Evolutionary conservation across 139 green algal species (phyloP), one percentile per base, ranked within the genome.

Genomic region (Chlorella sp.): DNA sequence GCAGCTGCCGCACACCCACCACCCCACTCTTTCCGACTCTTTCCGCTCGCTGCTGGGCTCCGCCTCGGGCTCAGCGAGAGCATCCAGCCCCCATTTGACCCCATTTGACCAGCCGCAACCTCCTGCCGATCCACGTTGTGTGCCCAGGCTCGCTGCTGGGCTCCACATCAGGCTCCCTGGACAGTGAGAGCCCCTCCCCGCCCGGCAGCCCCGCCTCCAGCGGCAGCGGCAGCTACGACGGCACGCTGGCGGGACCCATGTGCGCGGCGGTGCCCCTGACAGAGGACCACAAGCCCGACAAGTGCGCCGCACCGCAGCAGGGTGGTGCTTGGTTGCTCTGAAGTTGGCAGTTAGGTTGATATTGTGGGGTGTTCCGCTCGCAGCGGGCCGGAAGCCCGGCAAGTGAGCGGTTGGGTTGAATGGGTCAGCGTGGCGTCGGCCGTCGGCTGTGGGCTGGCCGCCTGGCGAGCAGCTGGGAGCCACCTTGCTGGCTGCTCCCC

Each of bases 251-350:
- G 51, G 51, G 51, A 26, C 72, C 72, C 11, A 28, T 77, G 72
- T 82, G 51, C 51, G 75, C 51, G 34, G 43, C 80, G 11, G 41
- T 88, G 40, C 81, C 86, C 28, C 60, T 94, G 26, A 93, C 89
- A 7, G 28, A 84, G 13, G 91, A 94, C 88, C 91, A 94, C 82
- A 94, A 95, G 85, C 91, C 91, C 1, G 90, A 90, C 36, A 56
- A 64, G 73, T 79, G 73, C n/a, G n/a, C n/a, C n/a, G n/a, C n/a
- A n/a, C n/a, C n/a, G n/a, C n/a, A n/a, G n/a, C n/a, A n/a, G n/a
- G n/a, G 69, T 20, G 69, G 34, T 5, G 4, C 34, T 72, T 68
- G 20, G 20, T 22, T 32, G 60, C 60, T 68, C n/a, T n/a, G n/a
- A n/a, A n/a, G n/a, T n/a, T n/a, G n/a, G n/a, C n/a, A n/a, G n/a